Conservation (phyloP, 805 yeast genomes). For the Wickerhamomyces strasburgensis region DNA sequence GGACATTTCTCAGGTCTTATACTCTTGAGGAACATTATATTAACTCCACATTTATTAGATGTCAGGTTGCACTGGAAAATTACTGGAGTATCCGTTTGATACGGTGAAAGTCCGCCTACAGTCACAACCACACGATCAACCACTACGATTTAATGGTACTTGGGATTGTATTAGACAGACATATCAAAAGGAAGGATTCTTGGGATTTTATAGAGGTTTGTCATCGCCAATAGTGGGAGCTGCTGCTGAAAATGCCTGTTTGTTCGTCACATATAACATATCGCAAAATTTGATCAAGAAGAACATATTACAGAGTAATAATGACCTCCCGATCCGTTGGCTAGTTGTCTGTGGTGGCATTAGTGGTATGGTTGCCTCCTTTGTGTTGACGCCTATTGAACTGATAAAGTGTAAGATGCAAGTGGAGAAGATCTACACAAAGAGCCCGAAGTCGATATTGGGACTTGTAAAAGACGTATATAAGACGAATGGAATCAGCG, state of each 20-base stretch:
- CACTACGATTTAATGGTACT: slow-evolving; percentile 51
- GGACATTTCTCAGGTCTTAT: background rate
- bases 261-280: slow-evolving; percentile 62
- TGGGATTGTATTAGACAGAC: slow-evolving; percentile 61
- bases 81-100: slow-evolving; percentile 89
- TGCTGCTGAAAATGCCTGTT: slow-evolving; percentile 78
- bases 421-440: slow-evolving; percentile 42
- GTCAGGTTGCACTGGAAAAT: slow-evolving; percentile 83
- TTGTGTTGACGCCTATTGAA: slow-evolving; percentile 88
- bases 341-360: slow-evolving; percentile 70
- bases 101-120: slow-evolving; percentile 86
- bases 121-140: slow-evolving; percentile 55
- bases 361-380: slow-evolving; percentile 79
- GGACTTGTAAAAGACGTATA: slow-evolving; percentile 40
- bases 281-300: slow-evolving; percentile 35
- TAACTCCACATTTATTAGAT: slow-evolving; percentile 20
- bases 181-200: slow-evolving; percentile 60
- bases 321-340: slow-evolving; percentile 34
- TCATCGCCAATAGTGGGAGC: slow-evolving; percentile 85
- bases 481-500: slow-evolving; percentile 51
- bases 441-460: slow-evolving; percentile 28
- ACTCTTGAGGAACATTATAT: background rate
- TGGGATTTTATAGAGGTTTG: slow-evolving; percentile 78
- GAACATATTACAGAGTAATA: slow-evolving; percentile 11
- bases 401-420: slow-evolving; percentile 84